A percentile compares a stretch with the other conserved stretches of the same genome.
These are phyloP conservation scores for Sutorius eximius DNA, from an alignment of 1,284 basidiomycete genomes.

Conservation along the genomic window DNA sequence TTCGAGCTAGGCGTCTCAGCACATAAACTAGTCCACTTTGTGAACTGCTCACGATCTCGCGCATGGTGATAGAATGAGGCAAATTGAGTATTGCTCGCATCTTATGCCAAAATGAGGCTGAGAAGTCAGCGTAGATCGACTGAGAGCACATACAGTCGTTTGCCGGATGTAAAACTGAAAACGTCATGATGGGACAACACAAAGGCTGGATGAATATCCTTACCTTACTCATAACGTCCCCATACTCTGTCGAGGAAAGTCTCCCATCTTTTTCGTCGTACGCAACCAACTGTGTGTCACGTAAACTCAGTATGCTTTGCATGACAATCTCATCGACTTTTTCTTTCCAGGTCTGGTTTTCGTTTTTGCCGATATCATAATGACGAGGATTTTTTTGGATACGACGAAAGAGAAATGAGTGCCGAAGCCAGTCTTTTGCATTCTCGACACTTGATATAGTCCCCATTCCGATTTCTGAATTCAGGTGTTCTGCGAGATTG, in stretches of 20 bases:
- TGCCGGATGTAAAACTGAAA: conserved; percentile 71
- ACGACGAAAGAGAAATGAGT: conserved; percentile 81
- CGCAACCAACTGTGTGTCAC: conserved; percentile 60
- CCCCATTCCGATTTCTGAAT: conserved; percentile 86
- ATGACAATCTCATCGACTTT: conserved; percentile 70
- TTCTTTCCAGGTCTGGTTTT: conserved; percentile 66
- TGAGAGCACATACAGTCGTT: conserved; percentile 49
- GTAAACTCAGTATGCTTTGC: conserved; percentile 61
- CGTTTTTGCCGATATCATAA: conserved; percentile 65
- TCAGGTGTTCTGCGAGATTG: conserved; percentile 86
- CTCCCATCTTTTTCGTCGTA: conserved; percentile 38
- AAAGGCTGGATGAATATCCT: conserved; percentile 14
- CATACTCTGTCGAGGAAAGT: conserved; percentile 67
- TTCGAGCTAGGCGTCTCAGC: conserved; percentile 52
- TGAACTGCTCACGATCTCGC: conserved; percentile 58
- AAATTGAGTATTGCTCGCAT: conserved; percentile 68
- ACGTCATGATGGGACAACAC: conserved; percentile 2
- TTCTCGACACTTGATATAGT: conserved; percentile 69
- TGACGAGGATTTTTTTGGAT: conserved; percentile 79
- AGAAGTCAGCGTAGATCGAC: not conserved
- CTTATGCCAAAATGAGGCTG: conserved; percentile 37
- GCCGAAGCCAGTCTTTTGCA: conserved; percentile 78
- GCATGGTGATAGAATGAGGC: conserved; percentile 50
- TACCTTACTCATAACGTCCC: conserved; percentile 85
- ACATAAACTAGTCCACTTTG: not conserved